Base-by-base conservation (phyloP, 495 filamentous ascomycete species). In the Hyaloscypha variabilis region DNA sequence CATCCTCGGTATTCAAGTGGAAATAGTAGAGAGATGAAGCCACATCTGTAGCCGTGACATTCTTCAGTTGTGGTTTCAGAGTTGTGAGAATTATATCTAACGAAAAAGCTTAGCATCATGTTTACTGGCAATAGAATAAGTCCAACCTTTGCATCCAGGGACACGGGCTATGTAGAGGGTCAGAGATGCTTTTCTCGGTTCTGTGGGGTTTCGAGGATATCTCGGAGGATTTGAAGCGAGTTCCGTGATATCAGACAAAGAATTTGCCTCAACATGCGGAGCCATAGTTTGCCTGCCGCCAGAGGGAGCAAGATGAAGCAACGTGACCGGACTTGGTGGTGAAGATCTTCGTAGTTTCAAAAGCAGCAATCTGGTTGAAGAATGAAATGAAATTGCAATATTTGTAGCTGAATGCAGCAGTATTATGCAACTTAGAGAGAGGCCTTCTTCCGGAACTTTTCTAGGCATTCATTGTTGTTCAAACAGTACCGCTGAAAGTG, bases 21-120 rank as follows among this genome's bases (percentile, higher is more conserved):
- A 97, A 76, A 72, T 94, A 97, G 77, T 97, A 99, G 3, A 99
- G 82, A 13, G 89, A 95, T 67, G 88, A 91, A 55, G 90, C 86
- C 36, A 98, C 89, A 74, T 97, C 94, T 72, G 92, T 88, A 8
- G 86, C 90, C 0, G 91, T 96, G 28, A 98, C 91, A 46, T 92
- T 92, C 74, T 94, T 95, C 21, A 88, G 81, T 21, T 90, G 86
- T 21, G 95, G 95, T 75, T 94, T 94, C 24, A 96, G 78, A 1
- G 95, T 90, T 10, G 94, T 94, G n/a, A 98, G 85, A 64, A 99
- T 95, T 52, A 98, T 84, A 83, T 98, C 95, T 96, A 62, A 28
- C n/a, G 25, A 6, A n/a, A 54, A 3, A 36, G 25, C 53, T 63
- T 63, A 69, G 60, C 17, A 52, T 51, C 19, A 58, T 56, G 17